A percentile compares a stretch with the other conserved stretches of the same genome.
phyloP scores from a whole-genome alignment of 2,329 filamentous ascomycete species.

The Hypoxylon sp. region DNA sequence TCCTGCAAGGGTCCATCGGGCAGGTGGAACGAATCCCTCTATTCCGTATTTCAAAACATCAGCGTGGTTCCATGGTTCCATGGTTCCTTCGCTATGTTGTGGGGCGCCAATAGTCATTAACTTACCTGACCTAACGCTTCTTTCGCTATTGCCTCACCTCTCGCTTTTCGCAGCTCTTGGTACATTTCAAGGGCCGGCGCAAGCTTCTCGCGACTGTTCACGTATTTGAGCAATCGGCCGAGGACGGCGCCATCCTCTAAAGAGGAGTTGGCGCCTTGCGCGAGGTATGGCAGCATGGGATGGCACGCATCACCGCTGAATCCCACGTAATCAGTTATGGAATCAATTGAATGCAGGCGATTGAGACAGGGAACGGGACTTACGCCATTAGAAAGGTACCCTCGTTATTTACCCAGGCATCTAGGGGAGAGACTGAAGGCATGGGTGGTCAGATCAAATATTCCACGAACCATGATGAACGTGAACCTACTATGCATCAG shows the following conservation, averaged over 20 bases:
- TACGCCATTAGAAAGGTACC: slow-evolving; percentile 35
- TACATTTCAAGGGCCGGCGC: slow-evolving; percentile 34
- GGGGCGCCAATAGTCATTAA: not conserved
- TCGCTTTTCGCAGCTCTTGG: slow-evolving; percentile 35
- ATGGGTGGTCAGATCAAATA: slow-evolving; percentile 18
- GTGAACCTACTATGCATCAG: slow-evolving; percentile 40
- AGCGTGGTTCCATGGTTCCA: too few relatives aligned
- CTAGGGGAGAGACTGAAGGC: slow-evolving; percentile 27
- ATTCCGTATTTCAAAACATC: not conserved
- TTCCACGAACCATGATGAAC: not conserved
- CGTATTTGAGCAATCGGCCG: slow-evolving; percentile 38
- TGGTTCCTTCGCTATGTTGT: not conserved
- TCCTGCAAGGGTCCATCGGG: slow-evolving; percentile 33
- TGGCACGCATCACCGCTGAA: slow-evolving; percentile 40
- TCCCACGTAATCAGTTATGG: not conserved
- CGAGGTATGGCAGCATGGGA: slow-evolving; percentile 43
- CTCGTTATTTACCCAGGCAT: slow-evolving; percentile 33
- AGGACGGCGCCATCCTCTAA: slow-evolving; percentile 42
- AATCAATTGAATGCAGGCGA: not conserved
- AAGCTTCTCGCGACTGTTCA: slow-evolving; percentile 31
- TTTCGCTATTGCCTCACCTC: slow-evolving; percentile 39
- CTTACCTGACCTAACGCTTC: slow-evolving; percentile 39
- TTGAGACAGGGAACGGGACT: slow-evolving; percentile 1
- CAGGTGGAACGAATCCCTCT: slow-evolving; percentile 38
- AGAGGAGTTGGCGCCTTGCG: slow-evolving; percentile 41